Conservation (phyloP, 495 filamentous ascomycete species). For the Daldinia grandis region DNA sequence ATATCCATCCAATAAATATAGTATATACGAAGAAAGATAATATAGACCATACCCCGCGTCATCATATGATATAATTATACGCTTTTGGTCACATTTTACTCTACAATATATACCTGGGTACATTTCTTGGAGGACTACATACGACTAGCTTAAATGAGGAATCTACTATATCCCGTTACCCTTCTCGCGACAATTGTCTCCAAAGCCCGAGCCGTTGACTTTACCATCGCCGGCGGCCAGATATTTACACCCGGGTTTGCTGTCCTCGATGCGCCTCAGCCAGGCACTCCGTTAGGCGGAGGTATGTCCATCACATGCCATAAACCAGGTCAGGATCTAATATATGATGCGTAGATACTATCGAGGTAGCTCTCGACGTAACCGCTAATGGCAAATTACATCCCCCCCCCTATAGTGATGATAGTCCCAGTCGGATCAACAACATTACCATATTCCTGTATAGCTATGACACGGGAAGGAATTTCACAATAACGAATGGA, state of each 20-base stretch:
- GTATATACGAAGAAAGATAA: conserved; percentile 7
- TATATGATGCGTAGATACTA: conserved; percentile 53
- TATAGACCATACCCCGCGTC: conserved; percentile 25
- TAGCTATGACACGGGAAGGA: conserved; percentile 65
- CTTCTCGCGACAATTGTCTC: conserved; percentile 37
- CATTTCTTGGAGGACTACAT: conserved; percentile 3
- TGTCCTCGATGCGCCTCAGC: conserved; percentile 70
- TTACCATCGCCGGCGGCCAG: conserved; percentile 66
- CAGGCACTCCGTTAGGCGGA: conserved; percentile 71
- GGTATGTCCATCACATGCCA: conserved; percentile 50
- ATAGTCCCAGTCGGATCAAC: conserved; percentile 62
- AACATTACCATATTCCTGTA: conserved; percentile 73
- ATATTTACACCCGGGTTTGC: conserved; percentile 71
- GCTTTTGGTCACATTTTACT: background rate
- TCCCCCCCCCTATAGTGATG: conserved; percentile 61
- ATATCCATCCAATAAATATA: conserved; percentile 20
- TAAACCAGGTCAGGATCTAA: conserved; percentile 10
- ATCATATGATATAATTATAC: conserved; percentile 7
- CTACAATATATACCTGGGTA: background rate
- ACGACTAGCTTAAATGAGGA: conserved; percentile 40
- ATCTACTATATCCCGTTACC: conserved; percentile 12
- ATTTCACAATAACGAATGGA: conserved; percentile 75
- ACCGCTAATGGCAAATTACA: conserved; percentile 68
- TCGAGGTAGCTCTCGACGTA: conserved; percentile 73
- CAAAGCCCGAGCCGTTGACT: conserved; percentile 46